Evolutionary conservation across 805 yeast genomes (phyloP), one percentile per base, ranked within the genome.

Genomic region (Ascoidea tarda): DNA sequence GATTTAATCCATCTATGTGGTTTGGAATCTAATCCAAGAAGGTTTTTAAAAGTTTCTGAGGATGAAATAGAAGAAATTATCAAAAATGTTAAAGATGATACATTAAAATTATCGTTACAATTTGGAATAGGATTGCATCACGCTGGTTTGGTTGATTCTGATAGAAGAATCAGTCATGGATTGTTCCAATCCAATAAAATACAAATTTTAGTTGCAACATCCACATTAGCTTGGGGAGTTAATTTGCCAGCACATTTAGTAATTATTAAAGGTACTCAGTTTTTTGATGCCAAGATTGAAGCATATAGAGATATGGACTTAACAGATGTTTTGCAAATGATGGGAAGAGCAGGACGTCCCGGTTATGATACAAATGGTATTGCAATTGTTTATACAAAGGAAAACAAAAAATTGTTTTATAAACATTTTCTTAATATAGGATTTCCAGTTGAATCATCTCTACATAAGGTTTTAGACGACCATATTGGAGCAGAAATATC

Each of bases 161-260:
- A 93, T 62, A 77, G 99, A 60, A 89, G 88, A 61, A 63, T 89
- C 51, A 83, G 95, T 0, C 99, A 95, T 61, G 82, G 81, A 61
- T 77, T 93, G 82, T 93, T 93, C 64, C 74, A 82, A 45, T 70
- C 74, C 38, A 97, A 98, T 47, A 85, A 90, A 0, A 84, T 93
- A 57, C 87, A 84, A 55, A 97, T 93, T 0, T 69, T 93, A n/a
- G 84, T 95, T 61, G 89, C 96, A 73, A 93, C 99, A 1, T 96
- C 99, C 0, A 93, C 99, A 0, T 77, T 93, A 54, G 99, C 99
- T 0, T 93, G 99, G 99, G 99, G 99, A 76, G 98, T 93, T 16
- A 93, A 93, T 63, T 72, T 93, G 54, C 99, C 99, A 1, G 99
- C 99, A 5, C 98, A 96, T 3, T 96, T 89, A 48, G 99, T 93